Percentiles rank a stretch among this genome's conserved stretches.
phyloP scores from a whole-genome alignment of 495 filamentous ascomycete genomes.

The Daldinia vernicosa region DNA sequence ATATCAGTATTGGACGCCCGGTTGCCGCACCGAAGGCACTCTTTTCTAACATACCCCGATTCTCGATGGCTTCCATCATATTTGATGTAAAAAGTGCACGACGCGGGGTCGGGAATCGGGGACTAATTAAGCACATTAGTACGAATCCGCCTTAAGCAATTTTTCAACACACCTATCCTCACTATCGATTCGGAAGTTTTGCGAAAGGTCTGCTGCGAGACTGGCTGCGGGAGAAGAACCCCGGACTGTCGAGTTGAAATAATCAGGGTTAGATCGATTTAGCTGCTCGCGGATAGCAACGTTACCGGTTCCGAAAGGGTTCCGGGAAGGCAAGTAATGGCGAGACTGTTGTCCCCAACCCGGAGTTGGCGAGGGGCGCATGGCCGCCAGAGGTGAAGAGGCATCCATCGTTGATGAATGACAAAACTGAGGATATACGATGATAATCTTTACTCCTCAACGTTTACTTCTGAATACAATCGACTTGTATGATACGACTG shows the following conservation, averaged over 20 bases:
- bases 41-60: slow-evolving; percentile 70
- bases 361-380: slow-evolving; percentile 80
- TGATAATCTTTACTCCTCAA: slow-evolving; percentile 39
- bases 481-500: slow-evolving; percentile 34
- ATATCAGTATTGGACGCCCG: slow-evolving; percentile 18
- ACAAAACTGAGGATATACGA: slow-evolving; percentile 25
- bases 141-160: slow-evolving; percentile 22
- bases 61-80: slow-evolving; percentile 63
- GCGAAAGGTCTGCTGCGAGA: slow-evolving; percentile 90
- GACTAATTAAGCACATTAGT: slow-evolving; percentile 65
- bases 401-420: slow-evolving; percentile 72
- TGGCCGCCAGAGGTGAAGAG: slow-evolving; percentile 92
- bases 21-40: not conserved
- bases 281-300: slow-evolving; percentile 75
- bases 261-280: slow-evolving; percentile 64
- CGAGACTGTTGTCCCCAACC: slow-evolving; percentile 57
- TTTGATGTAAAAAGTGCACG: slow-evolving; percentile 90
- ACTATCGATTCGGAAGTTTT: slow-evolving; percentile 88
- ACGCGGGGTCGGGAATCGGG: slow-evolving; percentile 88
- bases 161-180: slow-evolving; percentile 77
- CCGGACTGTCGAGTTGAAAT: slow-evolving; percentile 77
- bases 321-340: slow-evolving; percentile 58
- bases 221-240: slow-evolving; percentile 91
- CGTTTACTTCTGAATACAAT: slow-evolving; percentile 28
- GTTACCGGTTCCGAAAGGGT: slow-evolving; percentile 66